Conservation (phyloP, 192 early-diverging fungal species). For the Chytriomyces sp. region DNA sequence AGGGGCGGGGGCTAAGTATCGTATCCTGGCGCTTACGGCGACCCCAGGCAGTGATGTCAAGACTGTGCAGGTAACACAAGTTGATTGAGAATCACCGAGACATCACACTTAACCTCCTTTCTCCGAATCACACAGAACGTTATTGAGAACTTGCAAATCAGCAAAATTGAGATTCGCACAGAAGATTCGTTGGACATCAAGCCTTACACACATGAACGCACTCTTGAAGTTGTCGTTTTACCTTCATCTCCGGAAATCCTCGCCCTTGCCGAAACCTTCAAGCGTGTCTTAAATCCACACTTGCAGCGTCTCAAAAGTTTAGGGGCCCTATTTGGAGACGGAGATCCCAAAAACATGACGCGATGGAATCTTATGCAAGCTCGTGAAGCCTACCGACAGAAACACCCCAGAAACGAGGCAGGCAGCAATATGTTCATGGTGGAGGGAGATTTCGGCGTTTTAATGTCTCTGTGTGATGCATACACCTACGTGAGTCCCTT, state of each 20-base stretch:
- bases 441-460: conserved; percentile 17
- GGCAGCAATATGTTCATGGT: background rate
- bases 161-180: conserved; percentile 80
- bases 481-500: conserved; percentile 2
- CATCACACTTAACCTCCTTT: too few relatives aligned
- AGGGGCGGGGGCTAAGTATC: conserved; percentile 53
- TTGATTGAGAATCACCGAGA: too few relatives aligned
- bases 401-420: background rate
- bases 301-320: conserved; percentile 47
- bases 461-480: conserved; percentile 10
- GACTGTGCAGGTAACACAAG: conserved; percentile 56
- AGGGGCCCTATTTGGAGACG: conserved; percentile 45
- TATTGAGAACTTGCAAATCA: conserved; percentile 74
- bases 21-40: conserved; percentile 84
- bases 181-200: conserved; percentile 86
- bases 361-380: conserved; percentile 50
- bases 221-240: conserved; percentile 68
- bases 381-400: conserved; percentile 29
- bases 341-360: conserved; percentile 36
- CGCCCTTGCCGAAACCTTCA: conserved; percentile 46
- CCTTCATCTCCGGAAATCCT: conserved; percentile 52
- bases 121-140: conserved; percentile 66
- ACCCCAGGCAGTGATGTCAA: conserved; percentile 77
- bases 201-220: conserved; percentile 69
- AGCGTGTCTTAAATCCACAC: conserved; percentile 37